Evolutionary conservation across 305 asterid genomes (phyloP).

Genomic region (Fraxinus baroniana): DNA sequence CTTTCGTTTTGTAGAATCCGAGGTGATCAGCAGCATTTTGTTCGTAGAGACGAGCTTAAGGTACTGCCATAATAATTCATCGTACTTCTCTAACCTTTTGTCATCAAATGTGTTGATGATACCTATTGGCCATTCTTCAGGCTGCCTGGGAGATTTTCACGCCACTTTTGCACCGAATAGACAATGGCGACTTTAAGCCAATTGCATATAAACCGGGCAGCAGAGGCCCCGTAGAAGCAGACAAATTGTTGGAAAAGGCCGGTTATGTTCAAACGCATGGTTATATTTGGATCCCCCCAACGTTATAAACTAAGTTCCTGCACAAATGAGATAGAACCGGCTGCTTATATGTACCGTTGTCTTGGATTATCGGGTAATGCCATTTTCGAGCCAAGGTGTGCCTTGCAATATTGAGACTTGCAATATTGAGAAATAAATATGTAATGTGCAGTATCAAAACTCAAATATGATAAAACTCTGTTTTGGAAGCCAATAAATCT

Average conservation of each 20-base stretch:
- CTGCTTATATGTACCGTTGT: not conserved
- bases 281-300: slow-evolving; percentile 92
- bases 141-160: slow-evolving; percentile 99
- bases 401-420: not conserved
- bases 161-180: slow-evolving; percentile 85
- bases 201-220: slow-evolving; percentile 75
- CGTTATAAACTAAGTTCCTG: slow-evolving; percentile 34
- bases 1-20: slow-evolving; percentile 53
- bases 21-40: slow-evolving; percentile 99
- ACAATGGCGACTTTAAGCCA: slow-evolving; percentile 66
- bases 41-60: slow-evolving; percentile 96
- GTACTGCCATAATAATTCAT: slow-evolving; percentile 25
- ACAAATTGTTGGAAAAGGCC: slow-evolving; percentile 52
- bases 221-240: slow-evolving; percentile 95
- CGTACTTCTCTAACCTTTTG: not conserved
- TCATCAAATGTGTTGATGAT: not conserved
- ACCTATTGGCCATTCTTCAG: slow-evolving; percentile 34
- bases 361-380: not conserved
- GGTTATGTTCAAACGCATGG: slow-evolving; percentile 98
- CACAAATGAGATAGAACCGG: not conserved
- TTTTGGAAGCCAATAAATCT: slow-evolving; percentile 17
- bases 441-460: slow-evolving; percentile 3
- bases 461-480: not conserved
- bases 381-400: slow-evolving; percentile 21
- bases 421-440: not conserved